Evolutionary conservation across 164 flowering plant genomes (phyloP).

Genomic region (Taxillus chinensis): DNA sequence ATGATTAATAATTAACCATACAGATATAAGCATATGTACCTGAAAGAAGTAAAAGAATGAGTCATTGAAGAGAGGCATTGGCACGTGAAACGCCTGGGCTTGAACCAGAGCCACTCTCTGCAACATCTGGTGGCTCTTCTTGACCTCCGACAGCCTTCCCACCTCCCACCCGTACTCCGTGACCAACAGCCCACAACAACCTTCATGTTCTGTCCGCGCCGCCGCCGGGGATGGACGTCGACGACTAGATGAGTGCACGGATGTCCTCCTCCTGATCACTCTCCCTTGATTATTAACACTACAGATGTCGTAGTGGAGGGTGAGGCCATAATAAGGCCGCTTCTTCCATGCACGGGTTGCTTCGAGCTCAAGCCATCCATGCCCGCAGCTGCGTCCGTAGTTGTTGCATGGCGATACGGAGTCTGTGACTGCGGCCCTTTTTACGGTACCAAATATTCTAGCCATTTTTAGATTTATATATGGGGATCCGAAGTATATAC

Average conservation of each 20-base stretch:
- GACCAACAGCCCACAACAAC: constrained; percentile 28
- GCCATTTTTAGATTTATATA: no score
- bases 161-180: constrained; percentile 66
- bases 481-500: no score
- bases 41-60: constrained; percentile 69
- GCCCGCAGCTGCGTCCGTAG: no score
- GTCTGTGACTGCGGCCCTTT: no score
- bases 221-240: constrained; percentile 5
- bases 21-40: constrained; percentile 19
- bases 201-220: constrained; percentile 4
- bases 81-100: constrained; percentile 79
- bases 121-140: constrained; percentile 40
- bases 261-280: neutral
- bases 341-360: no score
- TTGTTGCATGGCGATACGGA: no score
- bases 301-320: neutral
- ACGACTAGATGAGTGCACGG: constrained; percentile 3
- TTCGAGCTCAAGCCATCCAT: no score
- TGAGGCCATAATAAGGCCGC: neutral
- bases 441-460: no score
- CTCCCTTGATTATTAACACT: neutral
- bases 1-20: no score
- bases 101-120: constrained; percentile 56
- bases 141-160: constrained; percentile 40
- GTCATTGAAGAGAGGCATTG: constrained; percentile 49